Base-by-base conservation (phyloP, 2,329 filamentous ascomycete genomes). In the Exophiala mesophila region DNA sequence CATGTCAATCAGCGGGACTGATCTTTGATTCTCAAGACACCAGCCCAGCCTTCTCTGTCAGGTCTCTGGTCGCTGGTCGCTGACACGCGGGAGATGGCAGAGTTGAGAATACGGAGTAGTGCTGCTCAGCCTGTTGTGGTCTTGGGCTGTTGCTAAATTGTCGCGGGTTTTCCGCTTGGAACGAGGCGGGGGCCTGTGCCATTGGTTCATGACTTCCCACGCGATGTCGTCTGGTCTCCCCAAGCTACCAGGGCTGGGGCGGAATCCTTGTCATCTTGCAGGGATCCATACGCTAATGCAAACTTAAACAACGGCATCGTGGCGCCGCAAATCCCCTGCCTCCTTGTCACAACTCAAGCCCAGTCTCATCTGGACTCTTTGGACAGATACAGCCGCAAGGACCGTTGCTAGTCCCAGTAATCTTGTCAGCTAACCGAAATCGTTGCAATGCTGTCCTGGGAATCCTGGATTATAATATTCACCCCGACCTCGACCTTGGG, bases 301-400 rank as follows among this genome's bases (percentile, higher is more conserved):
- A 19, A 18, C 7, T 34, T 17, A 32, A 32, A 32, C 10, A 32
- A 17, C 29, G 7, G 32, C 18, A 34, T 34, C 32, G 32, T 34
- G 32, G 32, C 32, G 32, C 18, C 16, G 32, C 6, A 18, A 15
- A 18, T 18, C 32, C 32, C 32, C 32, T 34, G 32, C 32, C 32
- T 34, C 32, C 16, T 32, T 19, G 9, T 17, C 6, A 15, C 5
- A 17, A 18, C 32, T 18, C 9, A 34, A 19, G 32, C 32, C 32
- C 20, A 17, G 32, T 34, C 32, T 34, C 32, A 34, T 34, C 18
- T 34, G 18, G 32, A 34, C 18, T 34, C 18, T 34, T 10, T 34
- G 32, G 17, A 34, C 9, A 18, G 18, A 13, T 34, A 34, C 32
- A 34, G 32, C 32, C 32, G 32, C 32, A 34, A 34, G 32, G 32